Percentiles rank a stretch among this genome's conserved stretches.
Conservation (phyloP, 495 filamentous ascomycete species). For the Bathelium albidoporum region DNA sequence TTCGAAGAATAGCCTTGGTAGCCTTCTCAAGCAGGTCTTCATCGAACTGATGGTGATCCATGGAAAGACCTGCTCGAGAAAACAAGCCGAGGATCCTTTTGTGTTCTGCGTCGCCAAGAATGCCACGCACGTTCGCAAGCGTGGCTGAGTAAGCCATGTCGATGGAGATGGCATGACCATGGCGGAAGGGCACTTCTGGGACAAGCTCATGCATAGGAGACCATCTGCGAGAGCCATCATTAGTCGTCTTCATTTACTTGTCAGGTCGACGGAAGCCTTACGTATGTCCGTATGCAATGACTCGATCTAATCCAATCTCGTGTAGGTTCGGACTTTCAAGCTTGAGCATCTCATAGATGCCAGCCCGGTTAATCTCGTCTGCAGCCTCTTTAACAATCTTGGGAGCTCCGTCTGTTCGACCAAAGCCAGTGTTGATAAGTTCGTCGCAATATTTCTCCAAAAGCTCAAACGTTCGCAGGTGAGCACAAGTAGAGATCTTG, state of each 20-base stretch:
- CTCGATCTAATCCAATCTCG: conserved; percentile 51
- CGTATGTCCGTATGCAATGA: conserved; percentile 61
- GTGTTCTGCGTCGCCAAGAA: conserved; percentile 44
- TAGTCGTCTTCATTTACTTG: neutral
- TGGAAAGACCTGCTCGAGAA: conserved; percentile 50
- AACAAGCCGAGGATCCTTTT: conserved; percentile 46
- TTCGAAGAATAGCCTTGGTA: conserved; percentile 53
- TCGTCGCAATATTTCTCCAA: conserved; percentile 51
- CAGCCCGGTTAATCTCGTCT: conserved; percentile 48
- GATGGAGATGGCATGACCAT: conserved; percentile 56
- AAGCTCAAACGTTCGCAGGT: conserved; percentile 47
- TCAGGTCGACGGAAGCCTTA: conserved; percentile 20
- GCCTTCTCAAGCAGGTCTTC: conserved; percentile 47
- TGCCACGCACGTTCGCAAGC: conserved; percentile 42
- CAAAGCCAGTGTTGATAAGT: conserved; percentile 47
- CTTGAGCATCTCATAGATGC: conserved; percentile 54
- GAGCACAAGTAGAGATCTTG: conserved; percentile 56
- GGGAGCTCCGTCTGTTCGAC: conserved; percentile 40
- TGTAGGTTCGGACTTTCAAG: conserved; percentile 55
- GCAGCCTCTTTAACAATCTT: conserved; percentile 42
- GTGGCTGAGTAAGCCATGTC: conserved; percentile 60
- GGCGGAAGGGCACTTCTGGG: conserved; percentile 48
- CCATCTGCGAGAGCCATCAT: conserved; percentile 37
- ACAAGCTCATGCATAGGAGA: conserved; percentile 53
- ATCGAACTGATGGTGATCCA: conserved; percentile 52